Percentiles rank a stretch among this genome's conserved stretches.
phyloP scores from a whole-genome alignment of 1,139 yeast species.

The Kodamaea arcana region DNA sequence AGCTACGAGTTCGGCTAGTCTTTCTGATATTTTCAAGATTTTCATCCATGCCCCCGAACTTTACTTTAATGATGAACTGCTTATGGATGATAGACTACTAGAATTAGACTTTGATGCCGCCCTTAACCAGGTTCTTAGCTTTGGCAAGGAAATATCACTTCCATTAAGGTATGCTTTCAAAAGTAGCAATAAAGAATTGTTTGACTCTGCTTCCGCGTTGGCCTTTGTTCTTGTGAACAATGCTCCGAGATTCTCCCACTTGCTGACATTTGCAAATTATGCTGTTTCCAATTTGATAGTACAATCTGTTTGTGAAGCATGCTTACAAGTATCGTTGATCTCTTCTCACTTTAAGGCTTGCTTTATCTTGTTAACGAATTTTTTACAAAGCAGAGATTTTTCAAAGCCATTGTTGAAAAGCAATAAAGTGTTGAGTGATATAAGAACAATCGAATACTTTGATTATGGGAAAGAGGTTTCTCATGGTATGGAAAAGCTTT shows the following conservation, averaged over 20 bases:
- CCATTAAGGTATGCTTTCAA: constrained; percentile 36
- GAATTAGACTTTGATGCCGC: constrained; percentile 36
- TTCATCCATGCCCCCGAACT: constrained; percentile 33
- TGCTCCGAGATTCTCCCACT: constrained; percentile 16
- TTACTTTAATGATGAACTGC: constrained; percentile 28
- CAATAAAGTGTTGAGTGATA: constrained; percentile 23
- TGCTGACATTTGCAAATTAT: constrained; percentile 26
- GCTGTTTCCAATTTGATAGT: constrained; percentile 32
- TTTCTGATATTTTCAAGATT: constrained; percentile 34
- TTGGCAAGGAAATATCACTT: constrained; percentile 24
- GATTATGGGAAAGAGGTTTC: constrained; percentile 20
- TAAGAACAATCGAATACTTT: constrained; percentile 16
- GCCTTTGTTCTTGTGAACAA: constrained; percentile 28
- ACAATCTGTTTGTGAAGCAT: constrained; percentile 35
- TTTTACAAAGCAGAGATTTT: constrained; percentile 21
- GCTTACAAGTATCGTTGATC: constrained; percentile 31
- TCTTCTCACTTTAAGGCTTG: constrained; percentile 38
- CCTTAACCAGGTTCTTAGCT: constrained; percentile 24
- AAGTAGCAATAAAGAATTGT: constrained; percentile 16
- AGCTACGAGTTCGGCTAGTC: constrained; percentile 10
- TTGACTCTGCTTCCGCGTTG: constrained; percentile 35
- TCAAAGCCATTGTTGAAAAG: constrained; percentile 18
- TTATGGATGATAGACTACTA: constrained; percentile 18
- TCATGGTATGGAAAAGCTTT: constrained; percentile 39
- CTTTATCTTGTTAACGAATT: constrained; percentile 34